phyloP scores from a whole-genome alignment of 495 filamentous ascomycete species.

The Aspergillus diversus region DNA sequence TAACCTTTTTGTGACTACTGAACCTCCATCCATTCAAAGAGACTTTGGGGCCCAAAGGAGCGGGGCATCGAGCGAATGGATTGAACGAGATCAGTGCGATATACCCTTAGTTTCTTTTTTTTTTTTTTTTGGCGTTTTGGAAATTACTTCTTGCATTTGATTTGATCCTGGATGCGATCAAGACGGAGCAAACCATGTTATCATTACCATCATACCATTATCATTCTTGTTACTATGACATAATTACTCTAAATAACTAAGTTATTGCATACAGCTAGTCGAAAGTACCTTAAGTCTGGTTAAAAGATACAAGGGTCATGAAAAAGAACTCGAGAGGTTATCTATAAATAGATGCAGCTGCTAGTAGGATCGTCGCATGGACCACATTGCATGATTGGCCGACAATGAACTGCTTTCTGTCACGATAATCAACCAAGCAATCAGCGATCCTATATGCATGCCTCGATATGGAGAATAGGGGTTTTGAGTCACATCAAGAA shows the following conservation, averaged over 20 bases:
- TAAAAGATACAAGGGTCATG: background rate
- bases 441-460: too few relatives aligned
- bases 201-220: conserved; percentile 1
- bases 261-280: too few relatives aligned
- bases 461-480: too few relatives aligned
- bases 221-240: background rate
- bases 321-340: background rate
- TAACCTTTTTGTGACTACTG: conserved; percentile 1
- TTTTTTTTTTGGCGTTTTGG: conserved; percentile 6
- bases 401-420: background rate
- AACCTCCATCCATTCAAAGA: conserved; percentile 3
- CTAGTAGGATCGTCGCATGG: background rate
- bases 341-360: background rate
- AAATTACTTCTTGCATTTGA: conserved; percentile 1
- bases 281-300: too few relatives aligned
- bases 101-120: conserved; percentile 13
- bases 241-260: background rate
- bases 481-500: too few relatives aligned
- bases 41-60: background rate
- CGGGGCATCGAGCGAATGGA: background rate
- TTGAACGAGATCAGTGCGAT: conserved; percentile 11
- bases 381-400: background rate
- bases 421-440: background rate
- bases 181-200: background rate
- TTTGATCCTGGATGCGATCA: conserved; percentile 7